Evolutionary conservation across 345 rosid genomes (phyloP), one percentile per base, ranked within the genome.

Genomic region (Cardamine chenopodiifolia): DNA sequence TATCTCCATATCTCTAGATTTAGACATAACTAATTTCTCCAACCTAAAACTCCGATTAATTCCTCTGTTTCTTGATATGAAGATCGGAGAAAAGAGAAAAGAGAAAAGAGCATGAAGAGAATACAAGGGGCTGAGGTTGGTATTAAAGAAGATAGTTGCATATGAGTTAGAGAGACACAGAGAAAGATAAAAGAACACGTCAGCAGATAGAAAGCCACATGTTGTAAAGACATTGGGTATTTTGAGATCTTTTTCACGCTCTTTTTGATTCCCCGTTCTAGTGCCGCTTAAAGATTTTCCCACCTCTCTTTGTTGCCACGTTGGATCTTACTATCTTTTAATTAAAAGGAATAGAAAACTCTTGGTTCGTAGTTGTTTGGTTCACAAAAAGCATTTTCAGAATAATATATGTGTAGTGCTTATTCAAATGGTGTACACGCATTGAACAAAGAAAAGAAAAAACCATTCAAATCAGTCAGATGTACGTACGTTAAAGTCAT

Each of bases 231-330:
- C 69, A 76, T 65, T 69, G 63, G 66, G 19, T 53, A 75, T 50
- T 60, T 75, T 20, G 28, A 56, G 19, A 66, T 75, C 55, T 75
- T 62, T 70, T 63, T 42, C 80, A 76, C 80, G 59, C 75, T 76
- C 80, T 76, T 76, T 76, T 62, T 70, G 75, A 76, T 76, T 76
- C 80, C 75, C 70, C 28, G 5, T 68, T 76, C 68, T 62, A 50
- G 17, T 62, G 70, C 66, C 59, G 56, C 28, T 61, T 19, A 68
- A 75, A 76, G 70, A 76, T 69, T 69, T 75, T 61, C 61, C 19
- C 20, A 54, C 40, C 66, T 54, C 23, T 4, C 59, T 28, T 68
- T 74, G 12, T 66, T 50, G 73, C 79, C 79, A 76, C 55, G 25
- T 62, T 50, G 58, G 79, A 62, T 62, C 40, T 37, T 37, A 42